Evolutionary conservation across 805 yeast genomes (phyloP), one percentile per base, ranked within the genome.

Genomic region (Tetrapisispora phaffii): DNA sequence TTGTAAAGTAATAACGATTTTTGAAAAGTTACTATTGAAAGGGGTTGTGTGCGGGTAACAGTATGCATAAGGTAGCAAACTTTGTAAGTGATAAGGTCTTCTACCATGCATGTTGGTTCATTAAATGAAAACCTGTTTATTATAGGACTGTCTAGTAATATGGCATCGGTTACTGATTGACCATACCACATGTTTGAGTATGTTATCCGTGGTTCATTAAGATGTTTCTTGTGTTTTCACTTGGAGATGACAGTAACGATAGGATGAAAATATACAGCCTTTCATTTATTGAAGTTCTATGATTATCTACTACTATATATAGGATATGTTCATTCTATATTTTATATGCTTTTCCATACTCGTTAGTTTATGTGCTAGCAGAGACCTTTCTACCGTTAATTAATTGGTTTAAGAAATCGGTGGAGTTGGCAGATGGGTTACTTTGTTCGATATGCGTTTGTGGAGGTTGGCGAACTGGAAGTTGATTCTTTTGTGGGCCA

Each of bases 361-460:
- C 13, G 6, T 16, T 24, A 17, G 31, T 4, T 24, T 28, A 38
- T 12, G 28, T 38, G 4, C 33, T 67, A 41, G 65, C 57, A 43
- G 64, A 55, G 38, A 66, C 60, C 54, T 69, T 76, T 59, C 82
- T 85, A 24, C 94, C 94, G 54, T 82, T 81, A 80, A 88, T 81
- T 59, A 88, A 70, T 63, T 87, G 96, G 47, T 79, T 85, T 55
- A 88, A 72, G 57, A 88, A 72, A 59, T 87, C 95, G 34, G 87
- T 80, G 48, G 89, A 82, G 41, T 84, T 78, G 23, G 79, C 76
- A 7, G 62, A 34, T 8, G 45, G 64, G 42, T 51, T 54, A 7
- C 53, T 38, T 41, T 53, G 46, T 38, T 47, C 48, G 20, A 55
- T 4, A 13, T 33, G 34, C 21, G 29, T 20, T 26, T 33, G 42